A percentile compares a stretch with the other conserved stretches of the same genome.
phyloP scores from a whole-genome alignment of 2,329 filamentous ascomycete genomes.

The Penicillium nordicum region DNA sequence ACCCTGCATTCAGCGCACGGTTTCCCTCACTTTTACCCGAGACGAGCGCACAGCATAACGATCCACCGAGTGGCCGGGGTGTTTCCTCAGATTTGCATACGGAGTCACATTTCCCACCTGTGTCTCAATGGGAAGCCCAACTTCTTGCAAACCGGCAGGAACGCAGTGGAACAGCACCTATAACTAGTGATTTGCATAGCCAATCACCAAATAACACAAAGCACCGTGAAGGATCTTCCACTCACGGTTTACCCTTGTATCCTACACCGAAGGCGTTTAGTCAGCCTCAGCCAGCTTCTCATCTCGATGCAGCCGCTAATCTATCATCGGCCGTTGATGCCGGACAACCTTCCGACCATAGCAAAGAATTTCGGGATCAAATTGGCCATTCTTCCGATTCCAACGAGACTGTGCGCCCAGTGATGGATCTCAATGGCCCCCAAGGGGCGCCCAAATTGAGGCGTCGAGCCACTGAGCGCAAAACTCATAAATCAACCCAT shows the following conservation, averaged over 20 bases:
- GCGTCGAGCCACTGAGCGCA: constrained; percentile 18
- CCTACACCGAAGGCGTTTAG: not conserved
- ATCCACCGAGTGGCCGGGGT: constrained; percentile 5
- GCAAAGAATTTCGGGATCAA: not conserved
- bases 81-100: constrained; percentile 20
- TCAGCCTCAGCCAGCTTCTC: not conserved
- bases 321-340: not conserved
- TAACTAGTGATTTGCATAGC: not conserved
- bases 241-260: not conserved
- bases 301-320: not conserved
- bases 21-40: constrained; percentile 36
- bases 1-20: constrained; percentile 31
- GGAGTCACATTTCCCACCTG: constrained; percentile 33
- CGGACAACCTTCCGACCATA: not conserved
- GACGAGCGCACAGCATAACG: constrained; percentile 1
- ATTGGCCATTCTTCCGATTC: constrained; percentile 14
- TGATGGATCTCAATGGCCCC: not conserved
- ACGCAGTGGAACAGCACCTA: constrained; percentile 2
- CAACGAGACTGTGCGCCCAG: constrained; percentile 22
- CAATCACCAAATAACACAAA: not conserved
- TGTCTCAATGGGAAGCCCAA: constrained; percentile 39
- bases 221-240: not conserved
- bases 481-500: not conserved
- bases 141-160: constrained; percentile 25
- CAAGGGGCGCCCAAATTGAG: constrained; percentile 14